These are phyloP conservation scores for Pistacia atlantica DNA, from an alignment of 345 rosid genomes.

Conservation along the genomic window DNA sequence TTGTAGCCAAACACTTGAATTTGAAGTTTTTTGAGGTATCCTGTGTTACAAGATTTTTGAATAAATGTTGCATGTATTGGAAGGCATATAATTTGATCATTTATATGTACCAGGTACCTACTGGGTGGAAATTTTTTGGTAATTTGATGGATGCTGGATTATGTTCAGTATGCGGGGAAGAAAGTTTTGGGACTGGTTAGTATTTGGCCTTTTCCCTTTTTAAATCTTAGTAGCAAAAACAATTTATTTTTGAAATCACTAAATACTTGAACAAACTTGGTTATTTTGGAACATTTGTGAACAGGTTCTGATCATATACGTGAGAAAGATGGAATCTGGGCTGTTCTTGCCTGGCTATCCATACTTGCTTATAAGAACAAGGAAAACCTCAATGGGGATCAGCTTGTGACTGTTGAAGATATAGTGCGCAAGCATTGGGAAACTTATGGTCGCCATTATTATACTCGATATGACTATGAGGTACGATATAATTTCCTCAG, in stretches of 20 bases:
- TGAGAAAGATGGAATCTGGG: constrained; percentile 99
- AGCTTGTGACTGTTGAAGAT: constrained; percentile 90
- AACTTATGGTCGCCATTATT: constrained; percentile 91
- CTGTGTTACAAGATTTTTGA: constrained; percentile 13
- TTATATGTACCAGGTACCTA: constrained; percentile 71
- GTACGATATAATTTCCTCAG: constrained; percentile 35
- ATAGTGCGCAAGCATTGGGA: constrained; percentile 93
- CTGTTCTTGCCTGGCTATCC: constrained; percentile 98
- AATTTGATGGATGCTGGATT: constrained; percentile 98
- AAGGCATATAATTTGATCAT: constrained; percentile 16
- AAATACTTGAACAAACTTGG: constrained; percentile 5
- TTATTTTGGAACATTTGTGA: constrained; percentile 21
- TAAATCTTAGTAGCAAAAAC: neutral
- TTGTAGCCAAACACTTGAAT: constrained; percentile 82
- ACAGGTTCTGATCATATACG: constrained; percentile 98
- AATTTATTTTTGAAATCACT: neutral
- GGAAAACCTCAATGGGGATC: constrained; percentile 61
- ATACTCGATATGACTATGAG: constrained; percentile 98
- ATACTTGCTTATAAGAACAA: constrained; percentile 87
- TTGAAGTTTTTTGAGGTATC: constrained; percentile 96
- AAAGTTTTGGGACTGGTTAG: constrained; percentile 99
- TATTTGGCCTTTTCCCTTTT: constrained; percentile 13
- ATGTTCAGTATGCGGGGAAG: constrained; percentile 98
- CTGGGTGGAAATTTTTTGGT: constrained; percentile 99
- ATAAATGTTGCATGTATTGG: neutral